Base-by-base conservation (phyloP, 2,329 filamentous ascomycete genomes). In the Aspergillus flavus region DNA sequence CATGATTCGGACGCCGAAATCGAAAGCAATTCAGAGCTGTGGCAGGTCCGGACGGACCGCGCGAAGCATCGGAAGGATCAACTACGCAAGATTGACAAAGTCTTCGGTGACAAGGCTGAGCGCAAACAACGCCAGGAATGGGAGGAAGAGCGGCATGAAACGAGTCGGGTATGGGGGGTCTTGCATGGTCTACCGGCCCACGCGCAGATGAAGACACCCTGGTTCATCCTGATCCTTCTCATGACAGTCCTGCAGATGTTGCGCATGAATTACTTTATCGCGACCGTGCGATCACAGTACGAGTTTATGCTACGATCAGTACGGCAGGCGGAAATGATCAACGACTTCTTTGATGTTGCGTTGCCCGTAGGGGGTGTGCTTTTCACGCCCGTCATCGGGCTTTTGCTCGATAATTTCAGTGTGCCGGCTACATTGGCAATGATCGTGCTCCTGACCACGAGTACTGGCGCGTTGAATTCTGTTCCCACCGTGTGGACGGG, bases 181-280 rank as follows among this genome's bases (percentile, higher is more conserved):
- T 85, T 96, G 75, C 93, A 96, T 72, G 88, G 88, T 52, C 81
- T 85, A 65, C 86, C 89, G 0, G 91, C 91, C 0, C 73, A 82
- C 46, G 81, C 91, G 73, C 93, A 97, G 77, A 90, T 96, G 71
- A 75, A 80, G 7, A 92, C 89, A 4, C 90, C 90, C 0, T 97
- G 93, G 93, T 97, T 95, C 76, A 83, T 93, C n/a, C 83, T 96
- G 34, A 91, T 96, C 70, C 91, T 91, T 6, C 78, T 92, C 19
- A 94, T 96, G 75, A 96, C 92, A 43, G 84, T 90, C 34, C 78
- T 91, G 45, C 89, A 91, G 75, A 91, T 91, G 88, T 89, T 88
- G 3, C 85, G 90, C 28, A 96, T 96, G 84, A 96, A 21, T 80
- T 96, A 93, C 80, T 96, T 96, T 74, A 93, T 96, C 59, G 92